Conservation (phyloP, 306 rosid genomes). For the Glycyrrhiza uralensis region DNA sequence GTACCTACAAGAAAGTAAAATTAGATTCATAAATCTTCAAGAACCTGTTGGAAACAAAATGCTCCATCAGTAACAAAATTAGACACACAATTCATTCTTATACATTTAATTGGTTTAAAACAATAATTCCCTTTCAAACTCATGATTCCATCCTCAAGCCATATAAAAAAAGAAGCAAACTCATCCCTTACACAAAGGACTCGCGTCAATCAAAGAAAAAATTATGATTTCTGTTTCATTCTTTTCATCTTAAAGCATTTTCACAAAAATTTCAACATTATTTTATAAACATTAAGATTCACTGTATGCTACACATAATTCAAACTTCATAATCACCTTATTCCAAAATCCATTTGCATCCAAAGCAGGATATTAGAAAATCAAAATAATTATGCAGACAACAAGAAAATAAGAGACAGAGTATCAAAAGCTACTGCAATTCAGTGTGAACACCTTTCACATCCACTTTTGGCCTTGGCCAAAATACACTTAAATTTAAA, state of each 20-base stretch:
- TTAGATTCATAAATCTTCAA: conserved; percentile 4
- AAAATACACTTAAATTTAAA: background rate
- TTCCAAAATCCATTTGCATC: conserved; percentile 1
- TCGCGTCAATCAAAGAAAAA: background rate
- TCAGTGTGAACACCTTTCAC: background rate
- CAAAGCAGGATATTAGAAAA: conserved; percentile 12
- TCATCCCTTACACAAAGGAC: background rate
- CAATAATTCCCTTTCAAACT: background rate
- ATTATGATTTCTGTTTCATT: background rate
- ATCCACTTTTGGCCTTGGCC: background rate
- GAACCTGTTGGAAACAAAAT: conserved; percentile 1
- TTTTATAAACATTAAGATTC: conserved; percentile 1
- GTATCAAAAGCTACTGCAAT: background rate
- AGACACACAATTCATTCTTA: background rate
- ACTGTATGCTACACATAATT: background rate
- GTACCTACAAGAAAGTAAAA: conserved; percentile 45
- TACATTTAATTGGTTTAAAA: background rate
- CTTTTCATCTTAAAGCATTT: background rate
- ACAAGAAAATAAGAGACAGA: background rate
- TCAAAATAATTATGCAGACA: background rate
- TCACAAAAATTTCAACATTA: background rate
- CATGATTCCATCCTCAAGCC: background rate
- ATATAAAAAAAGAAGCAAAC: conserved; percentile 1
- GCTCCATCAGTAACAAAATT: background rate
- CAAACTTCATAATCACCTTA: background rate